Percentiles rank a stretch among this genome's conserved stretches.
phyloP scores from a whole-genome alignment of 805 yeast species.

The Starmerella apis region DNA sequence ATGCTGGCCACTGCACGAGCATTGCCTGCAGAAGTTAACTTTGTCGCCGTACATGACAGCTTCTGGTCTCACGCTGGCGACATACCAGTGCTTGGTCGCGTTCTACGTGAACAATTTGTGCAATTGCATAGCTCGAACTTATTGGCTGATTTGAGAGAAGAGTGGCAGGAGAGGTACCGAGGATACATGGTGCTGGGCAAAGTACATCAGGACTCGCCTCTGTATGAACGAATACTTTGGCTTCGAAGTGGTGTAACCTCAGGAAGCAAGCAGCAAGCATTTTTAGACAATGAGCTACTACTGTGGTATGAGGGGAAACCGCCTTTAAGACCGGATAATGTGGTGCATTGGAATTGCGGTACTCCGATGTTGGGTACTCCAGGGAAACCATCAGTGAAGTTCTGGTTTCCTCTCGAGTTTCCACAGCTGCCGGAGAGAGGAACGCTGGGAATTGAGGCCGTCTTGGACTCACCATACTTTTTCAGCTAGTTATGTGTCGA shows the following conservation, averaged over 20 bases:
- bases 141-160: conserved; percentile 53
- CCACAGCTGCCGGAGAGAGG: conserved; percentile 67
- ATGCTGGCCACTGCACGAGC: conserved; percentile 69
- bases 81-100: conserved; percentile 51
- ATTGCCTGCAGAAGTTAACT: conserved; percentile 52
- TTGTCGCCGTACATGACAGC: conserved; percentile 89
- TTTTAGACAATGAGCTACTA: conserved; percentile 73
- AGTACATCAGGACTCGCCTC: conserved; percentile 42
- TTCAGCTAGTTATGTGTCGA: conserved; percentile 33
- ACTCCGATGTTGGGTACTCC: conserved; percentile 37
- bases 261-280: conserved; percentile 33
- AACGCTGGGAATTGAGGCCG: conserved; percentile 57
- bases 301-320: conserved; percentile 77
- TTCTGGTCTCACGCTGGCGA: conserved; percentile 89
- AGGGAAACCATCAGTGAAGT: conserved; percentile 17
- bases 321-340: conserved; percentile 50
- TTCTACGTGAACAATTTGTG: conserved; percentile 64
- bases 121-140: conserved; percentile 57
- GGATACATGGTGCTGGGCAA: conserved; percentile 48
- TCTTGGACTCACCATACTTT: conserved; percentile 62
- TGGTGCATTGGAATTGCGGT: conserved; percentile 47
- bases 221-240: conserved; percentile 41
- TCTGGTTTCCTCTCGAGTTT: conserved; percentile 52
- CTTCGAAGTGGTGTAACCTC: conserved; percentile 23
- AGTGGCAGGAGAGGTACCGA: conserved; percentile 63